Conservation (phyloP, 495 filamentous ascomycete species). For the Trichoderma reesei region DNA sequence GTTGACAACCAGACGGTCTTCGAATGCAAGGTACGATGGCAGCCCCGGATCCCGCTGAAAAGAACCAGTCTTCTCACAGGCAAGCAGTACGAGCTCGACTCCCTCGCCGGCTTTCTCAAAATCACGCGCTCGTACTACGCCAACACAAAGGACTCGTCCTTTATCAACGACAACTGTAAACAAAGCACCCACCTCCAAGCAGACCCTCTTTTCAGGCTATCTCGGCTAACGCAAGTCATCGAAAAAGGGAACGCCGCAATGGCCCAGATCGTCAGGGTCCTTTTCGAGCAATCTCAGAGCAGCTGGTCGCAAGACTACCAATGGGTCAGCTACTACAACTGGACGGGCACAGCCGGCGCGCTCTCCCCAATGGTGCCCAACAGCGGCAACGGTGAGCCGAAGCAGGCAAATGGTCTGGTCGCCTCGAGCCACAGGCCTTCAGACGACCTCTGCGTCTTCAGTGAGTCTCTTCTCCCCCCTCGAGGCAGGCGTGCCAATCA, state of each 20-base stretch:
- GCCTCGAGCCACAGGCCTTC: slow-evolving; percentile 41
- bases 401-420: slow-evolving; percentile 40
- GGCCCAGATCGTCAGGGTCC: slow-evolving; percentile 31
- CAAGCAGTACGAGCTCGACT: slow-evolving; percentile 57
- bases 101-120: slow-evolving; percentile 54
- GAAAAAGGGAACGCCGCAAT: slow-evolving; percentile 27
- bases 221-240: slow-evolving; percentile 17
- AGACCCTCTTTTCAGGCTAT: neutral
- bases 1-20: slow-evolving; percentile 52
- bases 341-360: slow-evolving; percentile 34
- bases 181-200: neutral
- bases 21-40: slow-evolving; percentile 56
- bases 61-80: slow-evolving; percentile 9
- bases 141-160: slow-evolving; percentile 45
- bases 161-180: slow-evolving; percentile 46
- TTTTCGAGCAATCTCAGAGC: slow-evolving; percentile 15
- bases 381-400: slow-evolving; percentile 39
- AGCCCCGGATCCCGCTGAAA: neutral
- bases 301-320: slow-evolving; percentile 35
- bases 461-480: slow-evolving; percentile 16
- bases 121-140: slow-evolving; percentile 48
- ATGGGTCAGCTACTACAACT: slow-evolving; percentile 30
- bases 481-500: too few relatives aligned
- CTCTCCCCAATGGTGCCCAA: slow-evolving; percentile 40
- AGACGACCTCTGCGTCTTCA: slow-evolving; percentile 37